Percentiles rank a stretch among this genome's conserved stretches.
These are phyloP conservation scores for Coemansia nantahalensis DNA, from an alignment of 192 early-diverging fungal genomes.

Conservation along the genomic window DNA sequence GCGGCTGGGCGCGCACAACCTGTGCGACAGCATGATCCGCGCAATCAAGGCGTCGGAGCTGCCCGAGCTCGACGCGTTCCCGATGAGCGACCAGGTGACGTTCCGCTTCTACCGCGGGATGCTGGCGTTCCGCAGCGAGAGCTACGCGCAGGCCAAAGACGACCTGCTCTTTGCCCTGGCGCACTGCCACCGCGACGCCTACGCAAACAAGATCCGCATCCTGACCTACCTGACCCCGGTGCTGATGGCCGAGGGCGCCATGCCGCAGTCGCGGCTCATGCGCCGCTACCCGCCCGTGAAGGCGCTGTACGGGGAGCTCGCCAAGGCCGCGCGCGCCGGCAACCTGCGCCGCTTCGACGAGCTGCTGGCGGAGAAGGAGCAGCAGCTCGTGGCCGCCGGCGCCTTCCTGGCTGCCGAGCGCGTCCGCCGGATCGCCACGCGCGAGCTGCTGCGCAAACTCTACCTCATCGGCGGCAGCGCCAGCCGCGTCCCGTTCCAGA, in stretches of 20 bases:
- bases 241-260: slow-evolving; percentile 65
- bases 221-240: slow-evolving; percentile 80
- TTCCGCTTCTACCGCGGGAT: slow-evolving; percentile 87
- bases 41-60: slow-evolving; percentile 72
- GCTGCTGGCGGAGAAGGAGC: slow-evolving; percentile 56
- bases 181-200: slow-evolving; percentile 42
- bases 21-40: slow-evolving; percentile 79
- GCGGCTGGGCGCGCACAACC: slow-evolving; percentile 67
- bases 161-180: slow-evolving; percentile 50
- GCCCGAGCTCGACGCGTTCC: slow-evolving; percentile 71
- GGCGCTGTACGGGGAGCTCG: slow-evolving; percentile 62
- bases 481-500: slow-evolving; percentile 59
- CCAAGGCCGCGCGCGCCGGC: slow-evolving; percentile 66
- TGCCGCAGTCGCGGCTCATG: slow-evolving; percentile 66
- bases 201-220: slow-evolving; percentile 62
- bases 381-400: slow-evolving; percentile 61
- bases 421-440: slow-evolving; percentile 64
- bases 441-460: slow-evolving; percentile 78
- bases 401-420: slow-evolving; percentile 83
- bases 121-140: slow-evolving; percentile 80
- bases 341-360: slow-evolving; percentile 75
- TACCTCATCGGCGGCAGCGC: slow-evolving; percentile 56
- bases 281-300: slow-evolving; percentile 59
- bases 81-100: slow-evolving; percentile 81
- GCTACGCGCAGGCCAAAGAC: slow-evolving; percentile 62